Percentiles rank a stretch among this genome's conserved stretches.
These are phyloP conservation scores for Ascochyta koolunga DNA, from an alignment of 2,329 filamentous ascomycete species.

Conservation along the genomic window DNA sequence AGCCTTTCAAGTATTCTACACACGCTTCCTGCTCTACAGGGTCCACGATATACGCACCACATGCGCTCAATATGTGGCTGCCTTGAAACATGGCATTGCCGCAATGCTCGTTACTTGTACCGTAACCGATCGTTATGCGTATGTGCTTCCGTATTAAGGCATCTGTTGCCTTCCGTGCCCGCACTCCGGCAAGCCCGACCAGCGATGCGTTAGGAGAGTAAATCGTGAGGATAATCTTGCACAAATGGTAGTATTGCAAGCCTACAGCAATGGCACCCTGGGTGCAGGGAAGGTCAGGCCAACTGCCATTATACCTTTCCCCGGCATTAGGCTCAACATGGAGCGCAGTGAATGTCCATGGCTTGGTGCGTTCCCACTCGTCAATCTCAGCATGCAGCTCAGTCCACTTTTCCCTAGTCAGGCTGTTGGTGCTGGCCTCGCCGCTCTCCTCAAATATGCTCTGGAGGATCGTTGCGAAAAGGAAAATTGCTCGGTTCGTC, in stretches of 20 bases:
- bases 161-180: constrained; percentile 34
- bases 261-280: constrained; percentile 37
- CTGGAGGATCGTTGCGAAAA: constrained; percentile 38
- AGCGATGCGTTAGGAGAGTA: constrained; percentile 38
- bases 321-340: constrained; percentile 30
- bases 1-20: constrained; percentile 31
- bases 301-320: constrained; percentile 27
- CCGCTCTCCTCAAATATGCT: constrained; percentile 32
- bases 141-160: constrained; percentile 36
- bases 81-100: constrained; percentile 41
- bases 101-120: constrained; percentile 35
- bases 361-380: constrained; percentile 41
- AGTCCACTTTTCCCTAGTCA: constrained; percentile 36
- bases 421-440: constrained; percentile 18
- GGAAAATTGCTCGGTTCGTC: constrained; percentile 42
- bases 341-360: constrained; percentile 37
- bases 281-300: constrained; percentile 32
- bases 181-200: constrained; percentile 35
- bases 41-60: constrained; percentile 37
- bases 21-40: constrained; percentile 35
- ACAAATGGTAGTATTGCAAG: constrained; percentile 40
- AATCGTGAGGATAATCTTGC: constrained; percentile 38
- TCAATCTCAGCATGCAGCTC: constrained; percentile 38
- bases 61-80: constrained; percentile 38
- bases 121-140: constrained; percentile 37